These are phyloP conservation scores for Kodamaea leandrae DNA, from an alignment of 805 yeast species.

Conservation along the genomic window DNA sequence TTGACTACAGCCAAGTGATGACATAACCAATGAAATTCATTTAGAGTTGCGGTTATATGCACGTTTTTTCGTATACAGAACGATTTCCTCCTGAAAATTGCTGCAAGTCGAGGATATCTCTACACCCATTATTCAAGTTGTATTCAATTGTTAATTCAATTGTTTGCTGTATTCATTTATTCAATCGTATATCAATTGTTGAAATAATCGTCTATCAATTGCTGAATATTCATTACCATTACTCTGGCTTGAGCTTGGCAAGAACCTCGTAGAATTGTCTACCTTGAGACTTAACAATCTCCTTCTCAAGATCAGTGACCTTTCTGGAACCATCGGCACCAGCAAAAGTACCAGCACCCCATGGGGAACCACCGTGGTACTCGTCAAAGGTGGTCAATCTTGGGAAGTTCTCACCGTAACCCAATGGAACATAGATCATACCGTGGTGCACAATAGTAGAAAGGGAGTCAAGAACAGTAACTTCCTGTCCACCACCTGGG, in stretches of 20 bases:
- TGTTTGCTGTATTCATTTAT: too few relatives aligned
- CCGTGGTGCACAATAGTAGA: slow-evolving; percentile 77
- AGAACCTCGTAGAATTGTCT: slow-evolving; percentile 44
- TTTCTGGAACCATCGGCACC: slow-evolving; percentile 75
- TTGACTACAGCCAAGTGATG: too few relatives aligned
- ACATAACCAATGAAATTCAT: too few relatives aligned
- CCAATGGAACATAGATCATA: slow-evolving; percentile 75
- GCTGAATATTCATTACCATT: neutral
- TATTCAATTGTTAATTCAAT: too few relatives aligned
- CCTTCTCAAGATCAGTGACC: slow-evolving; percentile 61
- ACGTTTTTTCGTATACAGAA: too few relatives aligned
- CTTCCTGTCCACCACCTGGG: slow-evolving; percentile 81
- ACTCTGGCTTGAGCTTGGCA: slow-evolving; percentile 19
- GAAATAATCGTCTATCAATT: too few relatives aligned
- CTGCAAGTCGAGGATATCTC: too few relatives aligned
- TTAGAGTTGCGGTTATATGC: too few relatives aligned
- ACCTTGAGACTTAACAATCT: slow-evolving; percentile 68
- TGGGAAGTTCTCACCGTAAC: slow-evolving; percentile 57
- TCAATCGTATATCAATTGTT: too few relatives aligned
- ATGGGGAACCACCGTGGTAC: slow-evolving; percentile 77
- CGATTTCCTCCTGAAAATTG: too few relatives aligned
- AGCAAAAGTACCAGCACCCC: slow-evolving; percentile 84
- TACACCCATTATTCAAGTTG: too few relatives aligned
- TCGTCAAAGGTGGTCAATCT: slow-evolving; percentile 56
- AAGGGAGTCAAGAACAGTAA: slow-evolving; percentile 60